phyloP scores from a whole-genome alignment of 164 flowering plant species.

The Chimonanthus praecox region DNA sequence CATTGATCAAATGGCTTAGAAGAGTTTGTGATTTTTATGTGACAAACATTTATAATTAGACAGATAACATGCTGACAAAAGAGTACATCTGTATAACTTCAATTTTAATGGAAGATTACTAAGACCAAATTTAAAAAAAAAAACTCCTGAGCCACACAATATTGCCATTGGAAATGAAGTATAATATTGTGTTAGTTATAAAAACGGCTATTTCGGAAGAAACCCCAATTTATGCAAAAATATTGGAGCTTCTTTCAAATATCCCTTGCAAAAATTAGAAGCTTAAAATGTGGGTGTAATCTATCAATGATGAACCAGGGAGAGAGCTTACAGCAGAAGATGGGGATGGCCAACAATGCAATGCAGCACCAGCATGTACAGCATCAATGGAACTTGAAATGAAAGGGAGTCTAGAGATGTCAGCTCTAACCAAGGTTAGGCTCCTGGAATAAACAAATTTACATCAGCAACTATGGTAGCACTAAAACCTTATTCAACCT shows the following conservation, averaged over 20 bases:
- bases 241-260: no score
- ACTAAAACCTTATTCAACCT: not conserved
- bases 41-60: no score
- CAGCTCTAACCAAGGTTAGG: slow-evolving; percentile 73
- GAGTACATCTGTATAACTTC: no score
- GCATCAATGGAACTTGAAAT: slow-evolving; percentile 77
- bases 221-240: no score
- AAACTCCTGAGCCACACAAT: not conserved
- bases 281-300: not conserved
- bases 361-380: slow-evolving; percentile 95
- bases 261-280: not conserved
- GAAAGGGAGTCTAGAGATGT: slow-evolving; percentile 87
- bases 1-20: no score
- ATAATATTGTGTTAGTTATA: no score
- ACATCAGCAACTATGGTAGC: not conserved
- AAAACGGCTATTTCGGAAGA: not conserved
- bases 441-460: slow-evolving; percentile 39
- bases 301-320: not conserved
- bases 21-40: no score
- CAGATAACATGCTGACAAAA: no score
- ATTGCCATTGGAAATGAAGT: not conserved
- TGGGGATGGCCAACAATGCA: slow-evolving; percentile 97
- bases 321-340: slow-evolving; percentile 62
- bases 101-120: not conserved
- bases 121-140: not conserved